Percentiles rank a stretch among this genome's conserved stretches.
These are phyloP conservation scores for Talaromyces pinophilus DNA, from an alignment of 2,329 filamentous ascomycete species.

Conservation along the genomic window DNA sequence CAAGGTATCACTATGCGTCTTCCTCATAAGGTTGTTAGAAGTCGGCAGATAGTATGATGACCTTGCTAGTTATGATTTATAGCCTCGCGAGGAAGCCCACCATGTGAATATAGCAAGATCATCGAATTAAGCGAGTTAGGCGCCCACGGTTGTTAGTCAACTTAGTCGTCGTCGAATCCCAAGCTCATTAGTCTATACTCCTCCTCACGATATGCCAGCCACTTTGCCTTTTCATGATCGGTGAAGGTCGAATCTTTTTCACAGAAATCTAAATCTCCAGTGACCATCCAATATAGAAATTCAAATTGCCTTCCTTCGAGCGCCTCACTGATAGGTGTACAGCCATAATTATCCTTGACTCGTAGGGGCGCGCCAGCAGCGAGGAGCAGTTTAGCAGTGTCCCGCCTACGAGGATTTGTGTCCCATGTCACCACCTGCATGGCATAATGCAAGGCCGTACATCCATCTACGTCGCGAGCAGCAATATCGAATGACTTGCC, in stretches of 20 bases:
- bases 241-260: background rate
- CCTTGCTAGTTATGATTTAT: too few relatives aligned
- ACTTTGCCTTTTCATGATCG: background rate
- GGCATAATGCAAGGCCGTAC: background rate
- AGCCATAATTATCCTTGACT: background rate
- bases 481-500: background rate
- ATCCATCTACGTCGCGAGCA: background rate
- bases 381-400: background rate
- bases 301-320: background rate
- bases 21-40: too few relatives aligned
- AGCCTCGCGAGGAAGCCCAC: too few relatives aligned
- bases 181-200: background rate
- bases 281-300: background rate
- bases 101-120: too few relatives aligned
- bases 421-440: background rate
- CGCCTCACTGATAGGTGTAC: background rate
- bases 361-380: background rate
- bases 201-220: background rate
- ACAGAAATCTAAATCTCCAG: background rate
- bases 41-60: too few relatives aligned
- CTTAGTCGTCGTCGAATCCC: background rate
- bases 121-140: too few relatives aligned
- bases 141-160: too few relatives aligned
- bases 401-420: background rate
- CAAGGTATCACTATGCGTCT: too few relatives aligned